These are phyloP conservation scores for Oryza coarctata DNA, from an alignment of 176 grass and related monocot genomes.

Conservation along the genomic window DNA sequence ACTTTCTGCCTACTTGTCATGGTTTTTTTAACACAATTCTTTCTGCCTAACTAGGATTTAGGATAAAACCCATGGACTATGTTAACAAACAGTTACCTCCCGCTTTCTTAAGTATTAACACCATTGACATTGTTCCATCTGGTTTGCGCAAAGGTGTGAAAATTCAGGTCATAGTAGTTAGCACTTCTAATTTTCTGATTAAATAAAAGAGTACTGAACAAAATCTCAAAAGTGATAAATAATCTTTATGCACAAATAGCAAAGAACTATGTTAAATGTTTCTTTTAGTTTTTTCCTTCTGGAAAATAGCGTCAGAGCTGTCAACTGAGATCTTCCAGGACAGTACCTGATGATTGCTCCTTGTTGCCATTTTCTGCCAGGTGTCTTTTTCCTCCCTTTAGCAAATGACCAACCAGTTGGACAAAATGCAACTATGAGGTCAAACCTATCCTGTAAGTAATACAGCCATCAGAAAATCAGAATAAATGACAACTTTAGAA, in stretches of 20 bases:
- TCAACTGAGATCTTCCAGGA: slow-evolving; percentile 3
- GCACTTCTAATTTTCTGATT: background rate
- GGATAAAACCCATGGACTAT: background rate
- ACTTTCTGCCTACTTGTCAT: no score
- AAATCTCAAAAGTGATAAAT: background rate
- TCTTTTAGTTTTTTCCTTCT: background rate
- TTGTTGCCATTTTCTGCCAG: slow-evolving; percentile 82
- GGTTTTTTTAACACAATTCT: no score
- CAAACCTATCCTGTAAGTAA: slow-evolving; percentile 58
- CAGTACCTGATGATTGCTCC: slow-evolving; percentile 85
- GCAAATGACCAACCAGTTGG: slow-evolving; percentile 93
- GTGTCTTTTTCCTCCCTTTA: slow-evolving; percentile 88
- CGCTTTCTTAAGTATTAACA: background rate
- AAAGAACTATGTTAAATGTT: background rate
- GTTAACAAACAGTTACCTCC: background rate
- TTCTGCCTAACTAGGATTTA: background rate
- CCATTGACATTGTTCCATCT: background rate
- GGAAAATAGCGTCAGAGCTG: background rate
- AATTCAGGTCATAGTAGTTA: background rate
- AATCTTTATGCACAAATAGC: background rate
- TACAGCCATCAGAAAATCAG: slow-evolving; percentile 38
- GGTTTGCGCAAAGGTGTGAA: background rate
- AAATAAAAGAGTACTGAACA: background rate
- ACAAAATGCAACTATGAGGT: slow-evolving; percentile 92
- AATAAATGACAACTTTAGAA: background rate